Conservation (phyloP, 768 basidiomycete species). For the Lactarius indigo region DNA sequence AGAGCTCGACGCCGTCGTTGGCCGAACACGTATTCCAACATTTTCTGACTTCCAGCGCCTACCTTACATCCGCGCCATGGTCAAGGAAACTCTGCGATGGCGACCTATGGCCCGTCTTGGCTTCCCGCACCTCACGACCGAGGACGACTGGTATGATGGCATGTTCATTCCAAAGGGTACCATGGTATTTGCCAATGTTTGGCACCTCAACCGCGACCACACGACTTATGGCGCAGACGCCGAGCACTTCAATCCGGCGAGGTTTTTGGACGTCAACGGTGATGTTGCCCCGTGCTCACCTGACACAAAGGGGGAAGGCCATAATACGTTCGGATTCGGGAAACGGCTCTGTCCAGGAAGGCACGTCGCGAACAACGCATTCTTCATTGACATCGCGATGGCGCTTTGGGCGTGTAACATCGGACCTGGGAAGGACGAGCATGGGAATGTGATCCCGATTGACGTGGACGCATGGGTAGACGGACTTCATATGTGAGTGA, state of each 20-base stretch:
- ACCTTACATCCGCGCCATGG: slow-evolving; percentile 21
- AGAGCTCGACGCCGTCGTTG: slow-evolving; percentile 18
- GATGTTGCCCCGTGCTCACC: slow-evolving; percentile 13
- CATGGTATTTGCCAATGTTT: slow-evolving; percentile 33
- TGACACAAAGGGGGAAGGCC: slow-evolving; percentile 23
- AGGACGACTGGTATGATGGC: slow-evolving; percentile 31
- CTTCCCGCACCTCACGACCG: slow-evolving; percentile 22
- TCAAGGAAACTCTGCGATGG: slow-evolving; percentile 24
- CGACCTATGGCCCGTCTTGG: slow-evolving; percentile 6
- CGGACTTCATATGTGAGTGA: neutral
- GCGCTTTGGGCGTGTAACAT: slow-evolving; percentile 30
- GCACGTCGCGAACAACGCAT: slow-evolving; percentile 26
- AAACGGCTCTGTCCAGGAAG: slow-evolving; percentile 17
- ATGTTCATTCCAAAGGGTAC: slow-evolving; percentile 36
- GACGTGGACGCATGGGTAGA: neutral
- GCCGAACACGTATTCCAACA: slow-evolving; percentile 13
- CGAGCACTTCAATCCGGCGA: slow-evolving; percentile 25
- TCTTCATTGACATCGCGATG: slow-evolving; percentile 33
- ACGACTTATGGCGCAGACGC: slow-evolving; percentile 29
- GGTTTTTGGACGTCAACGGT: slow-evolving; percentile 29
- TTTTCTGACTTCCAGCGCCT: slow-evolving; percentile 14
- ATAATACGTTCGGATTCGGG: slow-evolving; percentile 29
- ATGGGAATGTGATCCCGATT: slow-evolving; percentile 6
- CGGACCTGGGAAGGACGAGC: too few relatives aligned
- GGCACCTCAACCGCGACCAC: slow-evolving; percentile 28